These are phyloP conservation scores for Pleodorina starrii DNA, from an alignment of 139 green algal species.

Conservation along the genomic window DNA sequence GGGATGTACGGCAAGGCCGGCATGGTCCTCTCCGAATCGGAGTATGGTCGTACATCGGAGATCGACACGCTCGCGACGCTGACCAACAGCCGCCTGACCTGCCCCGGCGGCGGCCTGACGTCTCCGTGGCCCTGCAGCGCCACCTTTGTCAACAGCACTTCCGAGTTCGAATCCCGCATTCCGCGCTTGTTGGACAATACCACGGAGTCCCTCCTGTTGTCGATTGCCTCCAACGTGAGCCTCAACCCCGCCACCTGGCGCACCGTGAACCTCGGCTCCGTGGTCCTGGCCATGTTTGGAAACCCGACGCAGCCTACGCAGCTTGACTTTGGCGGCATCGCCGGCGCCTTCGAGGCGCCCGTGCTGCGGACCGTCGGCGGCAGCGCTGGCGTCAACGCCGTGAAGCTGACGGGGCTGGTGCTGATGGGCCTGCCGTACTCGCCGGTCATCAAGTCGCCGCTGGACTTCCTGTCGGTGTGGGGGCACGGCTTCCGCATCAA, in stretches of 20 bases:
- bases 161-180: neutral
- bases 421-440: constrained; percentile 27
- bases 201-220: neutral
- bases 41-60: neutral
- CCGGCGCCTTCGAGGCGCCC: neutral
- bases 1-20: constrained; percentile 6
- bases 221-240: neutral
- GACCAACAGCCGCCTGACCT: neutral
- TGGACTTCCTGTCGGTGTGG: neutral
- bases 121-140: neutral
- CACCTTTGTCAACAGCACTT: neutral
- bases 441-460: neutral
- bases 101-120: neutral
- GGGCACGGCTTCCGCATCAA: neutral
- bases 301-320: neutral
- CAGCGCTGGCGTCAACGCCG: too few species aligned
- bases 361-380: neutral
- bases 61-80: neutral
- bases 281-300: neutral
- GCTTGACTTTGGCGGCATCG: constrained; percentile 5
- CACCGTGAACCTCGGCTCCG: neutral
- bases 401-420: neutral
- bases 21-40: neutral
- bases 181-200: neutral
- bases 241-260: neutral